Conservation (phyloP, 2,329 filamentous ascomycete species). For the Neocatenulostroma microsporum region DNA sequence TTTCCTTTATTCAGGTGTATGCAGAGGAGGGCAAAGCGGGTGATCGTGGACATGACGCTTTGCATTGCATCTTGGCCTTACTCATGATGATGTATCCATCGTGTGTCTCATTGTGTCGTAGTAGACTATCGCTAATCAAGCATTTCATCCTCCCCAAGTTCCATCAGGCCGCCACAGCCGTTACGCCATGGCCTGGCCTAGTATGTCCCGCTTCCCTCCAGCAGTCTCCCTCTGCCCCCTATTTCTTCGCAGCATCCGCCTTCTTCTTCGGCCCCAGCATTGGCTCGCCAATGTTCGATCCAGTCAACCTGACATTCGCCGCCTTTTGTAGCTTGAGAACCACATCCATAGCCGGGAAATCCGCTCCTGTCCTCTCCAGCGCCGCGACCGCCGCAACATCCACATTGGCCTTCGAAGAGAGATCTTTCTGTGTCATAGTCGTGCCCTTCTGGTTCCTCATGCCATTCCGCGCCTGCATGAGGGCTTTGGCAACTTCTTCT, state of each 20-base stretch:
- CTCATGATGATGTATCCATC: too few relatives aligned
- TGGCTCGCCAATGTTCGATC: slow-evolving; percentile 61
- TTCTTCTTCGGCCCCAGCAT: slow-evolving; percentile 71
- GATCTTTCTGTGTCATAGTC: slow-evolving; percentile 80
- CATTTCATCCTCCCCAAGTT: too few relatives aligned
- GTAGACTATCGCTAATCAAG: too few relatives aligned
- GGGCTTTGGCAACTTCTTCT: slow-evolving; percentile 70
- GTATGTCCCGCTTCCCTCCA: too few relatives aligned
- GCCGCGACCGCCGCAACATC: slow-evolving; percentile 71
- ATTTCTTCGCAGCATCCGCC: slow-evolving; percentile 16
- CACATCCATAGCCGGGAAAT: slow-evolving; percentile 80
- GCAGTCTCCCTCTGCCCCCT: slow-evolving; percentile 5
- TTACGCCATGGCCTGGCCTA: too few relatives aligned
- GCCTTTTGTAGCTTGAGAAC: slow-evolving; percentile 72
- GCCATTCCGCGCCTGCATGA: slow-evolving; percentile 68
- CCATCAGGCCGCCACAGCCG: too few relatives aligned
- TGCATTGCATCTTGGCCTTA: too few relatives aligned
- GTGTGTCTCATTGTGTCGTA: too few relatives aligned
- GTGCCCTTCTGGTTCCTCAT: slow-evolving; percentile 67
- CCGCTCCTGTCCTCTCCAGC: slow-evolving; percentile 69
- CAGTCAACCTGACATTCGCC: slow-evolving; percentile 32
- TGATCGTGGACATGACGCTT: too few relatives aligned
- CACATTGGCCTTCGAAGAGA: slow-evolving; percentile 83
- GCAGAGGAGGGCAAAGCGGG: too few relatives aligned
- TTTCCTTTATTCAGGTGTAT: too few relatives aligned